Base-by-base conservation (phyloP, 208 protist species). In the Trypanosoma scelopori region DNA sequence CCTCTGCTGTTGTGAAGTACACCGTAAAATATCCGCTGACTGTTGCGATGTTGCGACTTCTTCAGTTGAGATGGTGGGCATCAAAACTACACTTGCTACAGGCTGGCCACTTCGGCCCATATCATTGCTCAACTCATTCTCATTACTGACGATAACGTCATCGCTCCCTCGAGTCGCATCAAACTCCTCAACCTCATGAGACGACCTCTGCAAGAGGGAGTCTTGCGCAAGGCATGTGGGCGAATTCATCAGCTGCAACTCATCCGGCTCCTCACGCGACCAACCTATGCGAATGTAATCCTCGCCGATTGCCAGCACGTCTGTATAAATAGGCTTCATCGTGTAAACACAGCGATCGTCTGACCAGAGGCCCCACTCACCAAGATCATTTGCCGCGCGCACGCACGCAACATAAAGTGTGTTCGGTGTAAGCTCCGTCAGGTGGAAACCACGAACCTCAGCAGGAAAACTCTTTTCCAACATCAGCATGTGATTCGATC, bases 361-460 rank as follows among this genome's bases (percentile, higher is more conserved):
- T 6, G 88, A 92, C 90, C 92, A 97, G 53, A 82, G 66, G 28
- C 90, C 87, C 89, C 90, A 96, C 66, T 94, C 78, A 0, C 83
- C 83, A 46, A 43, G 53, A n/a, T 77, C 55, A 46, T 92, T 92
- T 51, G 76, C 49, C 11, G 86, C 83, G 13, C 85, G 84, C 35
- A 82, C 79, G 27, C 69, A 75, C 3, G 89, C 65, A 7, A 87
- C 55, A 60, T 95, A 97, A 0, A 79, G 73, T 25, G 78, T 78
- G 81, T 94, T 93, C 16, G 84, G 83, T 30, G 37, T 47, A 18
- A 97, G 76, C 22, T 70, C 46, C n/a, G 50, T 66, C 18, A 95
- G 62, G 35, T 74, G 65, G 13, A 91, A 79, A 1, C 7, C 57
- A 30, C 45, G 23, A 7, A 79, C 48, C 32, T 78, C 71, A 50